Conservation (phyloP, 2,329 filamentous ascomycete species). For the Grosmannia huntii region DNA sequence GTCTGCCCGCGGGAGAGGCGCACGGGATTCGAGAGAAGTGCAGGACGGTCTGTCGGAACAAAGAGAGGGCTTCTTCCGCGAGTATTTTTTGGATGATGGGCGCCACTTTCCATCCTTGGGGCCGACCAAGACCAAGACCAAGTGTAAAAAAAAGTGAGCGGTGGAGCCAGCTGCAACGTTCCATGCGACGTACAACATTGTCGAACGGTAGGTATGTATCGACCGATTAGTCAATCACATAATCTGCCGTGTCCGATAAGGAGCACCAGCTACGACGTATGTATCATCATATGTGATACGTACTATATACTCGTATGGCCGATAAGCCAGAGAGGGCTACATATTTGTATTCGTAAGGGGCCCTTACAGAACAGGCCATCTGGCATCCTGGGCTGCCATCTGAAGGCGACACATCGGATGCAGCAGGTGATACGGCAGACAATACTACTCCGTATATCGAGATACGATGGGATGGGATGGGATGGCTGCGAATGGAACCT, state of each 20-base stretch:
- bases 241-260: background rate
- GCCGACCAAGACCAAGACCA: background rate
- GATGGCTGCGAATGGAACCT: background rate
- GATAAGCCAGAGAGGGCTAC: too few relatives aligned
- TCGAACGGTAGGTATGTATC: background rate
- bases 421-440: background rate
- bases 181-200: background rate
- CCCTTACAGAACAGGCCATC: too few relatives aligned
- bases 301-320: too few relatives aligned
- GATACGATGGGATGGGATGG: background rate
- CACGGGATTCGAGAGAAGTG: background rate
- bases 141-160: background rate
- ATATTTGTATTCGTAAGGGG: too few relatives aligned
- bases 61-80: too few relatives aligned
- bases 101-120: background rate
- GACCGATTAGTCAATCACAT: background rate
- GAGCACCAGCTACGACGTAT: background rate
- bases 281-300: background rate
- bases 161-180: constrained; percentile 1
- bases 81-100: background rate
- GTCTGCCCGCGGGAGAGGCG: background rate
- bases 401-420: background rate
- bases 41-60: too few relatives aligned
- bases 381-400: too few relatives aligned
- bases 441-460: background rate